A percentile compares a stretch with the other conserved stretches of the same genome.
Evolutionary conservation across 2,329 filamentous ascomycete genomes (phyloP).

Genomic region (Pseudogymnoascus sp.): DNA sequence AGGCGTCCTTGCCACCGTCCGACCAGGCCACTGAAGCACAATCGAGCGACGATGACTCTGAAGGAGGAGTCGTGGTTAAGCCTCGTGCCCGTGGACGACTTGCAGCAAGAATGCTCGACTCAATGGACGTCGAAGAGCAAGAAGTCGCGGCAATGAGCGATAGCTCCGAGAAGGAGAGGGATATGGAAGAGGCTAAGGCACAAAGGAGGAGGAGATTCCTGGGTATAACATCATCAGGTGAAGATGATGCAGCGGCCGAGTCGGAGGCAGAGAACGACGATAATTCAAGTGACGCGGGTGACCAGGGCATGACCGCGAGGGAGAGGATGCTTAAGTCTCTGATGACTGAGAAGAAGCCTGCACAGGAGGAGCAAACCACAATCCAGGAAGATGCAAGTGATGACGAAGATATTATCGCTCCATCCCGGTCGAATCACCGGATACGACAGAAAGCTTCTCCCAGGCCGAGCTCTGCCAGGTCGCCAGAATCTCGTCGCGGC

Average conservation of each 20-base stretch:
- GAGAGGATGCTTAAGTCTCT: constrained; percentile 5
- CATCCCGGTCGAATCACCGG: constrained; percentile 36
- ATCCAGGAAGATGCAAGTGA: constrained; percentile 20
- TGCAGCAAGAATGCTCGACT: constrained; percentile 2
- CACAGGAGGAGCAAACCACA: constrained; percentile 3
- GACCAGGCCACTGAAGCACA: neutral
- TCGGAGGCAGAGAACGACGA: neutral
- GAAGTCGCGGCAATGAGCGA: neutral
- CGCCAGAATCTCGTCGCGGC: neutral
- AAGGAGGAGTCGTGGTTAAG: neutral
- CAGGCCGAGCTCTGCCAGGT: constrained; percentile 32
- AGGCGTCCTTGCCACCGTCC: neutral
- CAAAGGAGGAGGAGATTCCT: neutral
- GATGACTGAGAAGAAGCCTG: neutral
- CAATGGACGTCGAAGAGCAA: neutral
- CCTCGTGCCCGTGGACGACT: constrained; percentile 2
- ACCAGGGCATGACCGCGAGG: neutral
- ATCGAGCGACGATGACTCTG: neutral
- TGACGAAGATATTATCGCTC: constrained; percentile 36
- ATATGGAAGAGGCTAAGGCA: constrained; percentile 1
- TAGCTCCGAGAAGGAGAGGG: neutral
- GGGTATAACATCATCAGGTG: constrained; percentile 4
- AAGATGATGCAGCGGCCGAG: neutral
- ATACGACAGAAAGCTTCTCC: constrained; percentile 37
- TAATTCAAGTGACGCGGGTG: neutral